Percentiles rank a stretch among this genome's conserved stretches.
phyloP scores from a whole-genome alignment of 228 moss, liverwort and hornwort genomes.

The Sphagnum magellanicum region DNA sequence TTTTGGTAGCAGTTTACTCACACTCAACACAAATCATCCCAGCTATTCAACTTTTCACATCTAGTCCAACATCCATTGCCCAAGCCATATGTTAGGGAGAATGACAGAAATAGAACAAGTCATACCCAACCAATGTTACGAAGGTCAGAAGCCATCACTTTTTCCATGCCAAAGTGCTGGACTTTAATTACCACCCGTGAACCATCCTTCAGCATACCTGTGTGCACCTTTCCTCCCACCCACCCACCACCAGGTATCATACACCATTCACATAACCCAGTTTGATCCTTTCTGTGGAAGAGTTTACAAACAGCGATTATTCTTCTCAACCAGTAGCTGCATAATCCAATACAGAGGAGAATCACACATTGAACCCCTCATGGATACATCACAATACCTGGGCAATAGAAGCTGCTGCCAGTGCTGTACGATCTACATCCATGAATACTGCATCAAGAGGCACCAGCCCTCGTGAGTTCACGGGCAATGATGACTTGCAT shows the following conservation, averaged over 20 bases:
- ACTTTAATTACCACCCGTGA: slow-evolving; percentile 90
- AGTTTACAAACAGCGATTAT: too few species aligned
- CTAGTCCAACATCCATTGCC: too few species aligned
- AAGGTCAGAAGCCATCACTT: slow-evolving; percentile 89
- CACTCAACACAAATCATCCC: too few species aligned
- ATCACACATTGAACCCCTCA: too few species aligned
- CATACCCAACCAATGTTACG: slow-evolving; percentile 98
- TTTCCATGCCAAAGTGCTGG: slow-evolving; percentile 96
- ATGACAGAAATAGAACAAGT: neutral
- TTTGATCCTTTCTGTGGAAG: too few species aligned
- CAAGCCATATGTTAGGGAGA: too few species aligned
- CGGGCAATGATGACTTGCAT: slow-evolving; percentile 38
- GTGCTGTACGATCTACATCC: slow-evolving; percentile 56
- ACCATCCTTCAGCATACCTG: slow-evolving; percentile 60
- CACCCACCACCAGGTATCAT: slow-evolving; percentile 8
- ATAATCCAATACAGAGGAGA: too few species aligned
- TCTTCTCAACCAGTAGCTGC: too few species aligned
- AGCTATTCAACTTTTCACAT: too few species aligned
- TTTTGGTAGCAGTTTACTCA: too few species aligned
- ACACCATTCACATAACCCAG: too few species aligned
- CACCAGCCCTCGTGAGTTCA: slow-evolving; percentile 45
- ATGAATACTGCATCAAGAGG: slow-evolving; percentile 72
- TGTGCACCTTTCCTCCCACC: slow-evolving; percentile 66
- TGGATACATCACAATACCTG: slow-evolving; percentile 43
- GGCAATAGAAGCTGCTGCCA: slow-evolving; percentile 97